A percentile compares a stretch with the other conserved stretches of the same genome.
These are phyloP conservation scores for Cetradonia linearis DNA, from an alignment of 495 filamentous ascomycete species.

Conservation along the genomic window DNA sequence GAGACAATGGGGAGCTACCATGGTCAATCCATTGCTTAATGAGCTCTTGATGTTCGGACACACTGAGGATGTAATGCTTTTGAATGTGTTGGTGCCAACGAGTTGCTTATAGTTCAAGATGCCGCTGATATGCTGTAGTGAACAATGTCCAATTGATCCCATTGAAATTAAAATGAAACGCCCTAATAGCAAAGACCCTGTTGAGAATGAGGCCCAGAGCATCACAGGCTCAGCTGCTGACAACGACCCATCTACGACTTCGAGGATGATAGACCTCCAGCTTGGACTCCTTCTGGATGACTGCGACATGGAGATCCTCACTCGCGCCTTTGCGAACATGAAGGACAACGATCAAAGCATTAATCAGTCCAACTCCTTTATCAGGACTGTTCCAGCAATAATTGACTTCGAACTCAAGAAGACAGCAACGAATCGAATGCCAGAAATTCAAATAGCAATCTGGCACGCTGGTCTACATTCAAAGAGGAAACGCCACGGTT, in stretches of 20 bases:
- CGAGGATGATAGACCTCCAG: slow-evolving; percentile 15
- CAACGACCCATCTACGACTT: not conserved
- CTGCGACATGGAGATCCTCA: not conserved
- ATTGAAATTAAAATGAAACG: not conserved
- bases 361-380: slow-evolving; percentile 6
- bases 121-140: not conserved
- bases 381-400: not conserved
- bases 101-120: not conserved
- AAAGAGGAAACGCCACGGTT: not conserved
- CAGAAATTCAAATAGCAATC: slow-evolving; percentile 6
- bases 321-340: not conserved
- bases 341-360: not conserved
- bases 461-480: not conserved
- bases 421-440: not conserved
- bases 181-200: not conserved
- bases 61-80: not conserved
- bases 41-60: not conserved
- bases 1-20: slow-evolving; percentile 15
- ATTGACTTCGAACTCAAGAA: slow-evolving; percentile 10
- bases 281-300: not conserved
- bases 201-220: not conserved
- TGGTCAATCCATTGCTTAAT: not conserved
- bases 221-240: not conserved
- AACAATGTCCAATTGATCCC: slow-evolving; percentile 11
- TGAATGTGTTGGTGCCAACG: slow-evolving; percentile 12